These are phyloP conservation scores for Boletus holoroseus DNA, from an alignment of 1,284 basidiomycete genomes.

Conservation along the genomic window DNA sequence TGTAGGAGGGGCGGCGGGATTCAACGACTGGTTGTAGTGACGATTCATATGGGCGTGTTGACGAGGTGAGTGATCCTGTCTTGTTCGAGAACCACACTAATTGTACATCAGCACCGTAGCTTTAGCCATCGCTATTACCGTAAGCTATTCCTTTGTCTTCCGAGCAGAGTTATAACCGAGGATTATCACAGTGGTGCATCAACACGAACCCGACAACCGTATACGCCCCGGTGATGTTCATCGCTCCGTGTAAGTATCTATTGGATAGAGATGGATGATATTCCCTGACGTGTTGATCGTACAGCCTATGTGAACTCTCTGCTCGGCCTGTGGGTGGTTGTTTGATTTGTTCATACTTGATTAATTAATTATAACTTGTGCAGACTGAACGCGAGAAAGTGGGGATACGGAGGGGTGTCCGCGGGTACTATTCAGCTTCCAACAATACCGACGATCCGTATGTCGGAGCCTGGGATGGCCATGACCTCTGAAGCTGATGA, in stretches of 20 bases:
- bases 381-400: not conserved
- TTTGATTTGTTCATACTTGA: not conserved
- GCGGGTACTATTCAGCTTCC: not conserved
- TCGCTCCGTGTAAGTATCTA: not conserved
- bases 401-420: not conserved
- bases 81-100: not conserved
- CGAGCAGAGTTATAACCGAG: not conserved
- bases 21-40: not conserved
- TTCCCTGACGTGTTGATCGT: not conserved
- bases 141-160: not conserved
- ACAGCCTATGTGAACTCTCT: conserved; percentile 3
- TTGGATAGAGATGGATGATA: not conserved
- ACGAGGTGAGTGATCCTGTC: not conserved
- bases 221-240: not conserved
- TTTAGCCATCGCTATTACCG: not conserved
- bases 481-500: not conserved
- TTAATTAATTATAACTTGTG: not conserved
- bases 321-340: not conserved
- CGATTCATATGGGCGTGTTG: conserved; percentile 2
- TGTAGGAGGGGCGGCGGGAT: not conserved
- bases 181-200: not conserved
- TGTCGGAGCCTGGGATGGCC: not conserved
- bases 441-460: not conserved
- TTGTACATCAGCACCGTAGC: not conserved
- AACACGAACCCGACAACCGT: not conserved